Evolutionary conservation across 768 basidiomycete species (phyloP).

Genomic region (Kwoniella sp.): DNA sequence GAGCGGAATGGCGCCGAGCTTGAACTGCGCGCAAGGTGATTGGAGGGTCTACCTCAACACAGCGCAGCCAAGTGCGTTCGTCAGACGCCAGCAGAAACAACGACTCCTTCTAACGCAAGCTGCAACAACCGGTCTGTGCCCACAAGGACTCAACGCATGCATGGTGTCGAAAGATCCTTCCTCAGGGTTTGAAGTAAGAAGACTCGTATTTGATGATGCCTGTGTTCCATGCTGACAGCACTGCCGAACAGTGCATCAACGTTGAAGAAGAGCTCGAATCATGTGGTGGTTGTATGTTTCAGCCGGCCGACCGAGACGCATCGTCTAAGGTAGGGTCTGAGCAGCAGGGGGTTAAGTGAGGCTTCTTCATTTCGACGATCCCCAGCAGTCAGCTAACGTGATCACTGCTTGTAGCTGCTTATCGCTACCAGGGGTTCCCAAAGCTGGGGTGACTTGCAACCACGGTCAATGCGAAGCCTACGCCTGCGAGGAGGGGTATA

Average conservation of each 20-base stretch:
- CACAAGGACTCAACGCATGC: background rate
- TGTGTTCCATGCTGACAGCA: background rate
- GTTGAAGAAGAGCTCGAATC: background rate
- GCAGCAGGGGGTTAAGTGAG: too few species aligned
- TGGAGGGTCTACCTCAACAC: constrained; percentile 9
- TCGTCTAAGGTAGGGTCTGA: too few species aligned
- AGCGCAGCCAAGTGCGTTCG: constrained; percentile 7
- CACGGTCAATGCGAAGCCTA: too few species aligned
- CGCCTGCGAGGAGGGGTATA: too few species aligned
- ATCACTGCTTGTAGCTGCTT: too few species aligned
- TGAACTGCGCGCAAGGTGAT: constrained; percentile 6
- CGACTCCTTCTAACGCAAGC: background rate
- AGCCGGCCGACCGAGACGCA: too few species aligned
- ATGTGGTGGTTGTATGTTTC: background rate
- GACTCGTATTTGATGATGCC: background rate
- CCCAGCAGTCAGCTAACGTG: too few species aligned
- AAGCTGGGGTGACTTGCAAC: too few species aligned
- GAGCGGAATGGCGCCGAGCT: background rate
- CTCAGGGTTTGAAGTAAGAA: background rate
- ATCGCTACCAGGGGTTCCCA: background rate
- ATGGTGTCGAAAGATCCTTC: background rate
- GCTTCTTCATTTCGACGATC: too few species aligned
- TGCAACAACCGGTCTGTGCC: background rate
- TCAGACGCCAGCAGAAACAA: background rate
- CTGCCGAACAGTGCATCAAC: background rate